Evolutionary conservation across 805 yeast genomes (phyloP).

Genomic region (Wickerhamiella australiensis): DNA sequence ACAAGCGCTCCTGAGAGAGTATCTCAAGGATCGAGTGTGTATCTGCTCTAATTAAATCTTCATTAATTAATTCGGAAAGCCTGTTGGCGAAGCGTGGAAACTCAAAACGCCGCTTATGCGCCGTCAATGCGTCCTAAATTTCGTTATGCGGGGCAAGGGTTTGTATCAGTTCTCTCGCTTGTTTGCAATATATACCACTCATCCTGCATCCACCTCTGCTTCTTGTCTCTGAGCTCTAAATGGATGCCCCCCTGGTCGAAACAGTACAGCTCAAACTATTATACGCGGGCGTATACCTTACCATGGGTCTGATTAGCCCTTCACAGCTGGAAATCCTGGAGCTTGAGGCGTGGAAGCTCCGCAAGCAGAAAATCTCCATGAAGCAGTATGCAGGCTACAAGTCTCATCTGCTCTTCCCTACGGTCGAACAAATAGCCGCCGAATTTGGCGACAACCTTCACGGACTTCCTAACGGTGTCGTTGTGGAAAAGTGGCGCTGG

Average conservation of each 20-base stretch:
- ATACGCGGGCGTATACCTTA: not conserved
- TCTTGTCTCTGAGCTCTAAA: too few relatives aligned
- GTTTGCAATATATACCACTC: not conserved
- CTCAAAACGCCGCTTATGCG: not conserved
- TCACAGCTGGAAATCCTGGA: not conserved
- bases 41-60: not conserved
- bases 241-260: not conserved
- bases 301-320: not conserved
- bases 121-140: not conserved
- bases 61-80: not conserved
- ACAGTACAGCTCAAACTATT: not conserved
- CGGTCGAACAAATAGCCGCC: not conserved
- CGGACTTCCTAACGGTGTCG: not conserved
- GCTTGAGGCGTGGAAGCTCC: not conserved
- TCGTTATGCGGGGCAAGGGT: not conserved
- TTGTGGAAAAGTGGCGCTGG: constrained; percentile 6
- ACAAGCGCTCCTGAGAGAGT: not conserved
- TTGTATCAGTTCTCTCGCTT: not conserved
- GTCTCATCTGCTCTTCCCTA: not conserved
- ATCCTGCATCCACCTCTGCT: too few relatives aligned
- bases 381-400: not conserved
- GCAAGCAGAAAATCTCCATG: not conserved
- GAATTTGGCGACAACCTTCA: not conserved
- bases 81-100: not conserved
- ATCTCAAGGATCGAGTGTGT: not conserved